A percentile compares a stretch with the other conserved stretches of the same genome.
These are phyloP conservation scores for Penicillium polonicum DNA, from an alignment of 2,329 filamentous ascomycete species.

Conservation along the genomic window DNA sequence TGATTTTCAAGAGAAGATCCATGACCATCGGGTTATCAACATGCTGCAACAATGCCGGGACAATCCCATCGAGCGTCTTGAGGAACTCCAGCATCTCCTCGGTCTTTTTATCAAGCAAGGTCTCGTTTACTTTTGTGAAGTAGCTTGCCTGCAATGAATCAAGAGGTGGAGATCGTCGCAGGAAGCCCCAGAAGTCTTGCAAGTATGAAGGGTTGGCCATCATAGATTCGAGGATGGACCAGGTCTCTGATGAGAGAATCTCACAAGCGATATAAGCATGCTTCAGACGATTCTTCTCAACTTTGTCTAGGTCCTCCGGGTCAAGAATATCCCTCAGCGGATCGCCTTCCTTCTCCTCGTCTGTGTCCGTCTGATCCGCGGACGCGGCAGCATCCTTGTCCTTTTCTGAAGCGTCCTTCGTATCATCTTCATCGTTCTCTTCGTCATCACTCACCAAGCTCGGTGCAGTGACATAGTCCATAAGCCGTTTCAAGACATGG, in stretches of 20 bases:
- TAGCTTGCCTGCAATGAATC: constrained; percentile 95
- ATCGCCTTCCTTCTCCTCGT: constrained; percentile 41
- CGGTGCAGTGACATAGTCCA: constrained; percentile 88
- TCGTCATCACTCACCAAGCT: constrained; percentile 54
- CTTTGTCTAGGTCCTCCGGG: constrained; percentile 61
- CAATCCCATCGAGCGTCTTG: constrained; percentile 76
- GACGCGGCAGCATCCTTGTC: constrained; percentile 28
- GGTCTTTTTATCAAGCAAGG: constrained; percentile 96
- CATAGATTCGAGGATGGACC: constrained; percentile 91
- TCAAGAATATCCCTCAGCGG: constrained; percentile 36
- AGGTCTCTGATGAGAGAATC: constrained; percentile 90
- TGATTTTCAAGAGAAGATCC: constrained; percentile 95
- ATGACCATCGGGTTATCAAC: constrained; percentile 98
- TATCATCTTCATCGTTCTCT: constrained; percentile 53
- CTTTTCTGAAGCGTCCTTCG: constrained; percentile 35
- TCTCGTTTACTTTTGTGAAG: constrained; percentile 98
- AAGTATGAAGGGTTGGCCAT: constrained; percentile 79
- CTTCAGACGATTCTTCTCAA: constrained; percentile 86
- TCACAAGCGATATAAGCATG: constrained; percentile 94
- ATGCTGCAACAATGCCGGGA: constrained; percentile 83
- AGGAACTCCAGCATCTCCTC: constrained; percentile 93
- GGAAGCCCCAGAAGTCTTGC: constrained; percentile 85
- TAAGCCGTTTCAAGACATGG: constrained; percentile 75
- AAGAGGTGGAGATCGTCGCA: constrained; percentile 78
- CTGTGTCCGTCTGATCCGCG: constrained; percentile 13